phyloP scores from a whole-genome alignment of 2,329 filamentous ascomycete species.

The Fusarium metavorans region DNA sequence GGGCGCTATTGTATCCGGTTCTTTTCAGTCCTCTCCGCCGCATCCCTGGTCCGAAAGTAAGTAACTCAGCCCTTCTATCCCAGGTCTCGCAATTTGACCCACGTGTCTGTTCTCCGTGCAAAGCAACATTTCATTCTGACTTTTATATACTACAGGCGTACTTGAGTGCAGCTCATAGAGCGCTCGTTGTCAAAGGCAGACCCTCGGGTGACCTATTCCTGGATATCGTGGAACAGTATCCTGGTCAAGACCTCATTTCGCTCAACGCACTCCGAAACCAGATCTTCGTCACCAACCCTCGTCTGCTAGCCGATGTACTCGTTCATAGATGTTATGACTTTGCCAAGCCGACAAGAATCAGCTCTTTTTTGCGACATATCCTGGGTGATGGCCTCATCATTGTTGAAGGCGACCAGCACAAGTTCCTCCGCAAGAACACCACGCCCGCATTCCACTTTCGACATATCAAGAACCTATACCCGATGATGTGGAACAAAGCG shows the following conservation, averaged over 20 bases:
- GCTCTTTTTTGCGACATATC: constrained; percentile 62
- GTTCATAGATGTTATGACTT: constrained; percentile 63
- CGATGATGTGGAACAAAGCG: constrained; percentile 74
- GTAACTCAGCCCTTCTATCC: neutral
- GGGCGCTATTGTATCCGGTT: constrained; percentile 33
- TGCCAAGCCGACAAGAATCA: constrained; percentile 60
- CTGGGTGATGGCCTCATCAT: constrained; percentile 70
- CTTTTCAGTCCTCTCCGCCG: constrained; percentile 39
- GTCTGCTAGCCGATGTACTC: constrained; percentile 41
- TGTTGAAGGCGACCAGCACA: constrained; percentile 79
- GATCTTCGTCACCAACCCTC: constrained; percentile 40
- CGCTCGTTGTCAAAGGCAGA: constrained; percentile 34
- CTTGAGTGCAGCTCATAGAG: constrained; percentile 33
- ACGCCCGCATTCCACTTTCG: constrained; percentile 76
- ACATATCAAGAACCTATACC: constrained; percentile 77
- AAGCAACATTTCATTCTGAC: neutral
- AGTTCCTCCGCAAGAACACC: constrained; percentile 74
- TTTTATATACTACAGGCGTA: constrained; percentile 6
- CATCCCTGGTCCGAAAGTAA: constrained; percentile 39
- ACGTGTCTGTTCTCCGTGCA: neutral
- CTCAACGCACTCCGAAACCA: constrained; percentile 34
- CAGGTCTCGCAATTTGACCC: neutral
- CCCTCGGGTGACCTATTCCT: constrained; percentile 43
- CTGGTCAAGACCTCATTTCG: constrained; percentile 37
- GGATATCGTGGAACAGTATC: constrained; percentile 41